Evolutionary conservation across 2,329 filamentous ascomycete genomes (phyloP).

Genomic region (Ophiostoma himal-ulmi): DNA sequence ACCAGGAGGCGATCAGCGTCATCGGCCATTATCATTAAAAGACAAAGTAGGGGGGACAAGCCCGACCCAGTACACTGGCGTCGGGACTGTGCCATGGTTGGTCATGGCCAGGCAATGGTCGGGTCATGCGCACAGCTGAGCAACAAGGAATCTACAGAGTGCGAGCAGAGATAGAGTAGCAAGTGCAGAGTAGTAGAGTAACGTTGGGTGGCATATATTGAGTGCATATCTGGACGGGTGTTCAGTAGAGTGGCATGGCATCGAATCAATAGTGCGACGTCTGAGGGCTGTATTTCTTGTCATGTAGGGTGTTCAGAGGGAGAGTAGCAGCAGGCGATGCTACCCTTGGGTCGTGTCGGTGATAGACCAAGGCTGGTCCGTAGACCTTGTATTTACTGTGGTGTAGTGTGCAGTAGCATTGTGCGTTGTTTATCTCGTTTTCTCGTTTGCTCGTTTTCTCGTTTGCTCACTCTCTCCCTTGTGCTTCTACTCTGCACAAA

Average conservation of each 20-base stretch:
- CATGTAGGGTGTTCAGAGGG: too few relatives aligned
- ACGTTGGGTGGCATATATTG: too few relatives aligned
- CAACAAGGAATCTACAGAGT: neutral
- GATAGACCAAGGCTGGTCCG: too few relatives aligned
- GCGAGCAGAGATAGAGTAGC: too few relatives aligned
- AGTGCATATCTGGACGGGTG: too few relatives aligned
- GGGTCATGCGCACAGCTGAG: too few relatives aligned
- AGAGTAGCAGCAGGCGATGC: too few relatives aligned
- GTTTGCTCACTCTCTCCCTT: neutral
- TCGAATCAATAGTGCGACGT: too few relatives aligned
- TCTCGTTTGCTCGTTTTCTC: neutral
- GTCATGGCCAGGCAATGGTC: neutral
- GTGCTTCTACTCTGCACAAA: neutral
- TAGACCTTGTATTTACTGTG: neutral
- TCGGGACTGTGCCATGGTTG: neutral
- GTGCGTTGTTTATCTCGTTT: neutral
- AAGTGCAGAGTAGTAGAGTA: too few relatives aligned
- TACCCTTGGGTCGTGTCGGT: too few relatives aligned
- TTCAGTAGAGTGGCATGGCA: too few relatives aligned
- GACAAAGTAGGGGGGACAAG: neutral
- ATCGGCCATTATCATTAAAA: neutral
- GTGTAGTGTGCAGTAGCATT: neutral
- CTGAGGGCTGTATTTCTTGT: too few relatives aligned
- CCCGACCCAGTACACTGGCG: constrained; percentile 3
- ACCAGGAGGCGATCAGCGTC: neutral